A percentile compares a stretch with the other conserved stretches of the same genome.
Conservation (phyloP, 2,329 filamentous ascomycete species). For the Zymoseptoria passerinii region DNA sequence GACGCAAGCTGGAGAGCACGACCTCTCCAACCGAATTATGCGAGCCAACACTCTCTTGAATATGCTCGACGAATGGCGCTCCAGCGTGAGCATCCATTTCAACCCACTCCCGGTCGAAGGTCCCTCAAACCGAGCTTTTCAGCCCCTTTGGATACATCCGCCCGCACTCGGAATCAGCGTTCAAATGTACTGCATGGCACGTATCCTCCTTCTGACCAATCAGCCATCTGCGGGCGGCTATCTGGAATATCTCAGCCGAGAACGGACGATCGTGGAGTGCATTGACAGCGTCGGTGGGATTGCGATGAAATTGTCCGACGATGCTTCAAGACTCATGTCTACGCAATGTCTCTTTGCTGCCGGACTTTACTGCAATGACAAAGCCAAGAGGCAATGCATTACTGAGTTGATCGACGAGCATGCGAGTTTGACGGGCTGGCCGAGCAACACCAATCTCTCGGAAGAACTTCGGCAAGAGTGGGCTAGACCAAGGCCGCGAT, state of each 20-base stretch:
- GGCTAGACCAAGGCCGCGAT: constrained; percentile 8
- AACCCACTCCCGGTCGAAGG: constrained; percentile 33
- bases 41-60: constrained; percentile 36
- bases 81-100: constrained; percentile 39
- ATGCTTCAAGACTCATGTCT: constrained; percentile 37
- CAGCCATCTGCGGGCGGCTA: constrained; percentile 44
- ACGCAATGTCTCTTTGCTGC: constrained; percentile 39
- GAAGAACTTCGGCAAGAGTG: constrained; percentile 21
- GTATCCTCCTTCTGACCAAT: constrained; percentile 46
- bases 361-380: constrained; percentile 36
- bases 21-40: constrained; percentile 35
- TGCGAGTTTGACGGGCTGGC: constrained; percentile 36
- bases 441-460: constrained; percentile 25
- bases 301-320: constrained; percentile 37
- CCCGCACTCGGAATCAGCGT: constrained; percentile 40
- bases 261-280: constrained; percentile 39
- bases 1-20: constrained; percentile 35
- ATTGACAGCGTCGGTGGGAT: constrained; percentile 45
- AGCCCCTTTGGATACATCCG: constrained; percentile 46
- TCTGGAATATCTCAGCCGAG: constrained; percentile 39
- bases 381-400: constrained; percentile 31
- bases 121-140: constrained; percentile 39
- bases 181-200: constrained; percentile 46
- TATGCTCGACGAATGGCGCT: constrained; percentile 45
- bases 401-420: constrained; percentile 33